phyloP scores from a whole-genome alignment of 306 rosid genomes.

The Glycine tomentella region DNA sequence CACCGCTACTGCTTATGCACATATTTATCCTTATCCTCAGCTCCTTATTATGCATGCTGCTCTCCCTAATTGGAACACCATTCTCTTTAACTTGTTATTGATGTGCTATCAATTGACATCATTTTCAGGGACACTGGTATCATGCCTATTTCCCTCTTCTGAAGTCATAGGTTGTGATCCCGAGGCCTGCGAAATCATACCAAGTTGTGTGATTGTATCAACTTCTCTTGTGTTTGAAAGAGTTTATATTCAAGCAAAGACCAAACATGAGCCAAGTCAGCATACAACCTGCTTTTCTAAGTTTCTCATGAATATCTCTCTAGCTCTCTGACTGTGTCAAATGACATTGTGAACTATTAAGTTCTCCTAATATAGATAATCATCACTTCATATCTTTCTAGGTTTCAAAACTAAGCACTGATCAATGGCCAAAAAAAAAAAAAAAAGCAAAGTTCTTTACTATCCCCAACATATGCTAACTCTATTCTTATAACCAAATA shows the following conservation, averaged over 20 bases:
- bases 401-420: background rate
- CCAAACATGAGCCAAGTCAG: slow-evolving; percentile 34
- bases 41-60: background rate
- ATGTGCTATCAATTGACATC: slow-evolving; percentile 45
- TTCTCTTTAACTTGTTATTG: slow-evolving; percentile 19
- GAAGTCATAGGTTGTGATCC: slow-evolving; percentile 53
- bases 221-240: slow-evolving; percentile 19
- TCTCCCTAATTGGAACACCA: slow-evolving; percentile 15
- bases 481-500: background rate
- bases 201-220: slow-evolving; percentile 30
- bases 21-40: background rate
- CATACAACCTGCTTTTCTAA: slow-evolving; percentile 19
- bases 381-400: slow-evolving; percentile 1
- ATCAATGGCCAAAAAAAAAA: background rate
- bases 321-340: background rate
- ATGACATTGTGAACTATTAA: background rate
- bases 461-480: no score
- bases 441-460: background rate
- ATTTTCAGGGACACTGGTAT: slow-evolving; percentile 74
- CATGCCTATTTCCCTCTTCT: slow-evolving; percentile 56
- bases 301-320: slow-evolving; percentile 10
- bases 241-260: background rate
- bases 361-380: slow-evolving; percentile 5
- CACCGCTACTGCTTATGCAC: background rate
- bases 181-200: slow-evolving; percentile 61